A percentile compares a stretch with the other conserved stretches of the same genome.
Conservation (phyloP, 2,329 filamentous ascomycete genomes). For the Exophiala bonariae region DNA sequence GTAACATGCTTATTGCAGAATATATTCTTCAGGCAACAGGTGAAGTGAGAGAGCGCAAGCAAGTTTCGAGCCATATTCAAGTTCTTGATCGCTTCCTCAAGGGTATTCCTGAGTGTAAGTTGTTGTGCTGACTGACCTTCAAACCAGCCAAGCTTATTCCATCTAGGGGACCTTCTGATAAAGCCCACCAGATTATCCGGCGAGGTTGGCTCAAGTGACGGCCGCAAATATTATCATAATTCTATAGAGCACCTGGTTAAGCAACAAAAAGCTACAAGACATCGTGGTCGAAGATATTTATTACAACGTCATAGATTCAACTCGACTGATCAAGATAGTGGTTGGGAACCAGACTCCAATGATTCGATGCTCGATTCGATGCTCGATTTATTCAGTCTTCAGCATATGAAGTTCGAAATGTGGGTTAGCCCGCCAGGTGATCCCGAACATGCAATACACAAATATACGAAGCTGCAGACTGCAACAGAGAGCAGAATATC, state of each 20-base stretch:
- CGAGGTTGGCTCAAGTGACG: constrained; percentile 7
- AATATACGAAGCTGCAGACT: constrained; percentile 44
- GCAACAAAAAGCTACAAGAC: constrained; percentile 10
- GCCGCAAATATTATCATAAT: constrained; percentile 23
- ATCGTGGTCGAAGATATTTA: neutral
- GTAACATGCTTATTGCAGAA: constrained; percentile 63
- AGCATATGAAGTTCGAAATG: constrained; percentile 46
- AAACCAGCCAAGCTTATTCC: neutral
- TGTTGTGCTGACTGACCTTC: constrained; percentile 15
- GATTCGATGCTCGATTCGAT: constrained; percentile 1
- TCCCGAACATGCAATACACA: constrained; percentile 42
- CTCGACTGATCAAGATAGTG: constrained; percentile 3
- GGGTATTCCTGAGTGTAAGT: constrained; percentile 54
- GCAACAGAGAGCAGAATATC: constrained; percentile 37
- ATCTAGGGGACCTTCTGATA: constrained; percentile 20
- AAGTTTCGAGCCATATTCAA: constrained; percentile 65
- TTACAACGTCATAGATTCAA: neutral
- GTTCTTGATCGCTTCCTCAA: constrained; percentile 59
- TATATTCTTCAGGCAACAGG: constrained; percentile 58
- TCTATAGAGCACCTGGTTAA: constrained; percentile 25
- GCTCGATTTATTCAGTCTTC: too few species aligned
- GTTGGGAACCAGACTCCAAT: neutral
- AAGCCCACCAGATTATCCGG: constrained; percentile 11
- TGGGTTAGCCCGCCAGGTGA: constrained; percentile 43
- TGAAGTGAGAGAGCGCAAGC: constrained; percentile 54